Percentiles rank a stretch among this genome's conserved stretches.
phyloP scores from a whole-genome alignment of 495 filamentous ascomycete species.

The Trichoderma reesei region DNA sequence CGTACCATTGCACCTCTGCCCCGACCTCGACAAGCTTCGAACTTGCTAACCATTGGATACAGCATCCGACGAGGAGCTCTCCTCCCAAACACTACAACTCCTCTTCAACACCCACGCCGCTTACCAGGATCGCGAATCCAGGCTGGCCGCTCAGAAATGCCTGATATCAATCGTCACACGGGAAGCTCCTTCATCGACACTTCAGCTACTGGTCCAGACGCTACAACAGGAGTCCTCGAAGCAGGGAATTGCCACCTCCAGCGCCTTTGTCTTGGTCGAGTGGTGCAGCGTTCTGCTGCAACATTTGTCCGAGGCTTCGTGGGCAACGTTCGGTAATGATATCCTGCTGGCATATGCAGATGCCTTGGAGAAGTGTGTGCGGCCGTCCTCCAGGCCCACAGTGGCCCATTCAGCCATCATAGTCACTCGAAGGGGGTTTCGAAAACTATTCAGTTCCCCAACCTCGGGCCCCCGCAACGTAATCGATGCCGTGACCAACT shows the following conservation, averaged over 20 bases:
- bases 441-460: slow-evolving; percentile 53
- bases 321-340: slow-evolving; percentile 57
- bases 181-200: slow-evolving; percentile 33
- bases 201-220: slow-evolving; percentile 50
- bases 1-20: slow-evolving; percentile 22
- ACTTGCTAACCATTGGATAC: background rate
- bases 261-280: slow-evolving; percentile 80
- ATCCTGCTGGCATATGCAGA: slow-evolving; percentile 52
- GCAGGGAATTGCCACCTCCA: slow-evolving; percentile 59
- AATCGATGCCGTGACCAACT: slow-evolving; percentile 49
- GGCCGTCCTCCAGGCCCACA: slow-evolving; percentile 44
- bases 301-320: slow-evolving; percentile 43
- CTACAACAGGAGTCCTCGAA: slow-evolving; percentile 60
- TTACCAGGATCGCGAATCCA: slow-evolving; percentile 77
- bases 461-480: slow-evolving; percentile 49
- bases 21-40: background rate
- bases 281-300: slow-evolving; percentile 76
- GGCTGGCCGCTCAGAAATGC: slow-evolving; percentile 69
- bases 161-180: slow-evolving; percentile 51
- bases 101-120: slow-evolving; percentile 79
- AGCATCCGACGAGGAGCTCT: slow-evolving; percentile 31
- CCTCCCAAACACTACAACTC: slow-evolving; percentile 46
- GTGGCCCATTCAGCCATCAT: slow-evolving; percentile 59
- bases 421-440: slow-evolving; percentile 61
- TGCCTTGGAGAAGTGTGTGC: slow-evolving; percentile 67